These are phyloP conservation scores for Yamadazyma takamatsuzukensis DNA, from an alignment of 805 yeast species.

Conservation along the genomic window DNA sequence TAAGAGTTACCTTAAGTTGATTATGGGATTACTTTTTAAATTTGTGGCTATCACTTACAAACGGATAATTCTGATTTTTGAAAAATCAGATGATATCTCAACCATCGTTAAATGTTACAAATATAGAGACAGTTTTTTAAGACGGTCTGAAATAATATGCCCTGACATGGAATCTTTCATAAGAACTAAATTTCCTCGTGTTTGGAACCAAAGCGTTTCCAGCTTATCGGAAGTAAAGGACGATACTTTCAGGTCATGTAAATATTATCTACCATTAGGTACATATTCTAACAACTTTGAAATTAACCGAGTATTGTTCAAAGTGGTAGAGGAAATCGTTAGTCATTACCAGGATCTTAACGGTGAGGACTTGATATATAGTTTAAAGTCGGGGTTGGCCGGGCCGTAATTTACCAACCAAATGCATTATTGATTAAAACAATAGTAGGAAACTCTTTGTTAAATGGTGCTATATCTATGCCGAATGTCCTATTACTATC, in stretches of 20 bases:
- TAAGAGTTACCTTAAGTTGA: background rate
- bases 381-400: slow-evolving; percentile 13
- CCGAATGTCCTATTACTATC: too few relatives aligned
- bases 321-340: too few relatives aligned
- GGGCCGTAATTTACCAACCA: slow-evolving; percentile 9
- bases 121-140: slow-evolving; percentile 3
- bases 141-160: slow-evolving; percentile 5
- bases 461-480: too few relatives aligned
- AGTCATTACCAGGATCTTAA: slow-evolving; percentile 3
- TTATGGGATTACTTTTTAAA: slow-evolving; percentile 23
- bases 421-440: too few relatives aligned
- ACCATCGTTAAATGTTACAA: slow-evolving; percentile 5
- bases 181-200: slow-evolving; percentile 6
- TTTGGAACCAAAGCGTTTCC: slow-evolving; percentile 9
- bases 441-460: too few relatives aligned
- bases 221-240: slow-evolving; percentile 1
- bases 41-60: slow-evolving; percentile 27
- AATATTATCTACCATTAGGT: slow-evolving; percentile 37
- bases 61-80: slow-evolving; percentile 25
- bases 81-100: slow-evolving; percentile 22
- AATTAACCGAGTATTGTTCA: too few relatives aligned
- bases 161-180: slow-evolving; percentile 10
- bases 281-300: slow-evolving; percentile 17
- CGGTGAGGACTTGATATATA: slow-evolving; percentile 13
- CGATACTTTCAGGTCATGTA: background rate